Evolutionary conservation across 2,329 filamentous ascomycete species (phyloP).

Genomic region (Dactylonectria macrodidyma): DNA sequence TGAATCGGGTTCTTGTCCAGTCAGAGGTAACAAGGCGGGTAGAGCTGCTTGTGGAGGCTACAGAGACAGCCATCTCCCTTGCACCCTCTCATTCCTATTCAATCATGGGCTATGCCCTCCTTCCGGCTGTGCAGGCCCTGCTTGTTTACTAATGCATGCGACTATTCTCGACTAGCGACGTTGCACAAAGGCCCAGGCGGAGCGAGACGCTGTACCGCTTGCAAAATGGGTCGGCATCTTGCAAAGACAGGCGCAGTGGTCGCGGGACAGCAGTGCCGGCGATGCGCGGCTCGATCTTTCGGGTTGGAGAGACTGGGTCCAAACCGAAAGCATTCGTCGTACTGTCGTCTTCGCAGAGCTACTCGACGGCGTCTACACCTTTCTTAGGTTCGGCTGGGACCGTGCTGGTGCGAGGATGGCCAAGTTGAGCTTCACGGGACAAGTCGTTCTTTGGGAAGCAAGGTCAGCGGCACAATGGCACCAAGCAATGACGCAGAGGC

Average conservation of each 20-base stretch:
- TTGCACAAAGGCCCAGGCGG: constrained; percentile 40
- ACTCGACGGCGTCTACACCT: constrained; percentile 14
- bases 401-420: constrained; percentile 1
- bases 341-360: constrained; percentile 21
- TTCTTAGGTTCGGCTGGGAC: constrained; percentile 23
- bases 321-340: constrained; percentile 21
- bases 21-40: constrained; percentile 14
- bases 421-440: constrained; percentile 23
- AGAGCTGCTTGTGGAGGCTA: constrained; percentile 12
- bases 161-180: constrained; percentile 25
- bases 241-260: neutral
- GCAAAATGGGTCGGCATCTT: constrained; percentile 11
- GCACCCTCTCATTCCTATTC: neutral
- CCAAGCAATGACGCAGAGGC: neutral
- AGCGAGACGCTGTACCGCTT: constrained; percentile 12
- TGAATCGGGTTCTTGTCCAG: constrained; percentile 8
- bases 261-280: neutral
- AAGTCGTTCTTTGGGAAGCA: constrained; percentile 21
- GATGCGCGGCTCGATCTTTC: neutral
- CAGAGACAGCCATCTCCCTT: constrained; percentile 15
- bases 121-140: constrained; percentile 30
- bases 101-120: constrained; percentile 10
- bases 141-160: constrained; percentile 32
- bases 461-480: constrained; percentile 23
- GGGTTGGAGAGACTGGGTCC: constrained; percentile 20